Conservation (phyloP, 805 yeast genomes). For the Nakazawaea populi region DNA sequence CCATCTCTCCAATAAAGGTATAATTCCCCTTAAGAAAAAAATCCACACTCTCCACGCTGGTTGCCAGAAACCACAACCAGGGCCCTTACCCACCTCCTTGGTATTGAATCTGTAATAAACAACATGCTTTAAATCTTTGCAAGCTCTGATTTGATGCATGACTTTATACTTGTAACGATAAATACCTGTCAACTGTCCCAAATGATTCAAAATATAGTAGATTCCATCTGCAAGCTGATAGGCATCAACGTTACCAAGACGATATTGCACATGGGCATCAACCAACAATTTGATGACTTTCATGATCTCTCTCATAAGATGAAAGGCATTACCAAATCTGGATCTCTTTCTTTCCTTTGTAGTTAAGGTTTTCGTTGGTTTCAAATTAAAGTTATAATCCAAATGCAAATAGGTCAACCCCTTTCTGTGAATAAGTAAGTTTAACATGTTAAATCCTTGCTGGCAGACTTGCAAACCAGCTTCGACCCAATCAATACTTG, state of each 20-base stretch:
- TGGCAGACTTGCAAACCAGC: constrained; percentile 92
- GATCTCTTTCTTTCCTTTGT: constrained; percentile 96
- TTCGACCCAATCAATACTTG: constrained; percentile 96
- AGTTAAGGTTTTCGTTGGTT: constrained; percentile 93
- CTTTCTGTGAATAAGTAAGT: constrained; percentile 79
- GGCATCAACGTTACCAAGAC: constrained; percentile 88
- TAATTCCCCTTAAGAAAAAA: constrained; percentile 82
- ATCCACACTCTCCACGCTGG: constrained; percentile 99
- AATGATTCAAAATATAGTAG: constrained; percentile 82
- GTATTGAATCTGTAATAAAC: constrained; percentile 80
- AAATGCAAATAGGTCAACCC: constrained; percentile 90
- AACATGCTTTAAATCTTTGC: constrained; percentile 92
- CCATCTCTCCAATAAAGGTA: constrained; percentile 93
- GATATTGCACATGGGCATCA: constrained; percentile 87
- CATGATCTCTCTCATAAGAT: constrained; percentile 82
- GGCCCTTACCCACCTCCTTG: constrained; percentile 84
- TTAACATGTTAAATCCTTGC: constrained; percentile 93
- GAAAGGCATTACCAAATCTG: constrained; percentile 95
- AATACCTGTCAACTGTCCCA: constrained; percentile 95
- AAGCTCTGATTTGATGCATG: constrained; percentile 96
- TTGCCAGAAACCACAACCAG: constrained; percentile 99
- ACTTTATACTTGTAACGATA: constrained; percentile 95
- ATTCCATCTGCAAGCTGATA: constrained; percentile 94
- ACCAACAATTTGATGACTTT: constrained; percentile 81
- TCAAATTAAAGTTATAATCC: constrained; percentile 91